These are phyloP conservation scores for Lentithecium fluviatile DNA, from an alignment of 495 filamentous ascomycete species.

Conservation along the genomic window DNA sequence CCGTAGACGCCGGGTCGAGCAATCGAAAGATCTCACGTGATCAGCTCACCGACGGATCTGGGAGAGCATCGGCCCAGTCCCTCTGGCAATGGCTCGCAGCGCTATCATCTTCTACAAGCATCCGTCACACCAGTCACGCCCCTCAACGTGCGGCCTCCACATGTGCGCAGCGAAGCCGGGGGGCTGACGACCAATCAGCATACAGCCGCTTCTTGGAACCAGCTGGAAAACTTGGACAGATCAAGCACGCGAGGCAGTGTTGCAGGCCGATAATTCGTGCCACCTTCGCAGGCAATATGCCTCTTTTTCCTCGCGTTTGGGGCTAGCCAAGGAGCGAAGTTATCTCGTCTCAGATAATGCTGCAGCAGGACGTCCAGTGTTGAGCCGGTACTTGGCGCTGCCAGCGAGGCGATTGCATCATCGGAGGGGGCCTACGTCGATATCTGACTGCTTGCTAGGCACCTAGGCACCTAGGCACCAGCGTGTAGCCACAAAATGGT, in stretches of 20 bases:
- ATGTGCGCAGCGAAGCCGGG: slow-evolving; percentile 1
- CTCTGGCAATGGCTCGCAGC: too few species aligned
- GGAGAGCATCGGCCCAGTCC: too few species aligned
- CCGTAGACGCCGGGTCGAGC: not conserved
- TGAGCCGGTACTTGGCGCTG: not conserved
- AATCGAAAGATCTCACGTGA: not conserved
- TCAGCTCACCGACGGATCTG: too few species aligned
- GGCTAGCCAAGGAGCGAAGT: not conserved
- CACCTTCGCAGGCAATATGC: not conserved
- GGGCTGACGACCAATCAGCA: slow-evolving; percentile 26
- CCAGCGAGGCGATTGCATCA: slow-evolving; percentile 23
- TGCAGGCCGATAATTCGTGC: slow-evolving; percentile 14
- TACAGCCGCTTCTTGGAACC: slow-evolving; percentile 21
- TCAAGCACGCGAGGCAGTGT: not conserved
- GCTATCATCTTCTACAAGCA: slow-evolving; percentile 1
- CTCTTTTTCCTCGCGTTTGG: slow-evolving; percentile 4
- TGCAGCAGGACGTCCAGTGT: too few species aligned
- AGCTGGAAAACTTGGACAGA: slow-evolving; percentile 26
- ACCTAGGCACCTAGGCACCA: too few species aligned
- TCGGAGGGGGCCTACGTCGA: slow-evolving; percentile 9
- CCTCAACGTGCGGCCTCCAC: slow-evolving; percentile 6
- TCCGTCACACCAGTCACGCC: slow-evolving; percentile 25
- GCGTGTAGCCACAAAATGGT: too few species aligned
- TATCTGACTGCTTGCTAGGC: too few species aligned
- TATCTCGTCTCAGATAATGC: too few species aligned